Base-by-base conservation (phyloP, 2,329 filamentous ascomycete genomes). In the Paraconiothyrium sp. region DNA sequence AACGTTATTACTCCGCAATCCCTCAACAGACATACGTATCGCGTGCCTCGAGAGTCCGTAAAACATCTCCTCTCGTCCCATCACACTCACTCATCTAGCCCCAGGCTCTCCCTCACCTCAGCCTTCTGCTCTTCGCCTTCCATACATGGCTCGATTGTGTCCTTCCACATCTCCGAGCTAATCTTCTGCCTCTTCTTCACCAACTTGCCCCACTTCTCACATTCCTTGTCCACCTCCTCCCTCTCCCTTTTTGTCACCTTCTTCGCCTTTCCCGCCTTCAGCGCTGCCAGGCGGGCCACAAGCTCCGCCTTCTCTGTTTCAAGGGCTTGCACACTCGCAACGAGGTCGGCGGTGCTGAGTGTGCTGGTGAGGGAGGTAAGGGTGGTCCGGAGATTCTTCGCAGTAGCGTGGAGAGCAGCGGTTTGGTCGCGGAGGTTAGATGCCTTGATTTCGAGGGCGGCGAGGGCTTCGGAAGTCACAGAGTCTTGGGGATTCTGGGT, bases 321-420 rank as follows among this genome's bases (percentile, higher is more conserved):
- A 5, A 89, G 75, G 1, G 72, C 72, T 8, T 68, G 63, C 7
- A 88, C 79, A 7, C 73, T 72, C 16, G 76, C 62, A 9, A 81
- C 78, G 20, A 90, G 81, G 39, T 86, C 82, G 0, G 80, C 72
- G 2, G 85, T 82, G 16, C 85, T 83, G 16, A 87, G 81, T 11
- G 81, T 81, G 11, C 81, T 78, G 47, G 79, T 79, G 10, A 87
- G 78, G 1, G 79, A 74, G 6, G 79, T 76, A 44, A 87, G 79
- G 3, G 82, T 76, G 24, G 75, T 68, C 63, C 84, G 84, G n/a
- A 85, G 78, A 10, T 78, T 76, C 62, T 86, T 85, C 67, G 86
- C 81, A 16, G 80, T 77, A 8, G 73, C 67, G 62, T 81, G 83
- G 20, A 86, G 76, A 1, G 69, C 67, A 2, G 79, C 71, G 39